Evolutionary conservation across 1,284 basidiomycete species (phyloP), one percentile per base, ranked within the genome.

Genomic region (Ganoderma lucidum): DNA sequence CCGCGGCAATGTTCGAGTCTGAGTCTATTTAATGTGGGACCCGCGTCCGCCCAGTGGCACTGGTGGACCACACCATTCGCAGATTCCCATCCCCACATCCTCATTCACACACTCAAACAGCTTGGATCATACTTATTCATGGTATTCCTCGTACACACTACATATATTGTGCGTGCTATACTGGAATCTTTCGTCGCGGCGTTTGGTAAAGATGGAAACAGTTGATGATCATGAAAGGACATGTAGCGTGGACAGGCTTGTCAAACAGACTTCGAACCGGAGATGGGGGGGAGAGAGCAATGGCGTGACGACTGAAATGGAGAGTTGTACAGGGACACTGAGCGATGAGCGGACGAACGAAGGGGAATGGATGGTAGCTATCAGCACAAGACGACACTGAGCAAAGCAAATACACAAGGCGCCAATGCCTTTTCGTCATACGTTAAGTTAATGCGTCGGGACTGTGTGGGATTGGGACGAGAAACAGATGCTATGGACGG

Each of bases 321-420:
- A 12, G 3, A 15, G 6, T 30, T 37, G 9, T 59, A 39, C 56
- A 59, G 15, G 56, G 59, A 41, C 10, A 28, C n/a, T 39, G 41
- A 44, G 14, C 41, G 59, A 61, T 30, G 23, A 39, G 5, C 23
- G 37, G 32, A 39, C 19, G 19, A 39, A 39, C 15, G 56, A 12
- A 59, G 17, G 15, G 19, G 59, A 39, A 41, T 41, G 39, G 39
- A 30, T 61, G 23, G 59, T 42, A 30, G 37, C 56, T 59, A 59
- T 59, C 37, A 59, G 37, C 56, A 69, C 67, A 68, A 66, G 67
- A 67, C 66, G 65, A 35, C 65, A 60, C 61, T 69, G 41, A 65
- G 64, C 58, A 68, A 51, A 63, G 67, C 59, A 67, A 70, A 62
- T 62, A 68, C 59, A 68, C 48, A 32, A 64, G 56, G 42, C 55